phyloP scores from a whole-genome alignment of 2,329 filamentous ascomycete species.

The Talaromyces sp. region DNA sequence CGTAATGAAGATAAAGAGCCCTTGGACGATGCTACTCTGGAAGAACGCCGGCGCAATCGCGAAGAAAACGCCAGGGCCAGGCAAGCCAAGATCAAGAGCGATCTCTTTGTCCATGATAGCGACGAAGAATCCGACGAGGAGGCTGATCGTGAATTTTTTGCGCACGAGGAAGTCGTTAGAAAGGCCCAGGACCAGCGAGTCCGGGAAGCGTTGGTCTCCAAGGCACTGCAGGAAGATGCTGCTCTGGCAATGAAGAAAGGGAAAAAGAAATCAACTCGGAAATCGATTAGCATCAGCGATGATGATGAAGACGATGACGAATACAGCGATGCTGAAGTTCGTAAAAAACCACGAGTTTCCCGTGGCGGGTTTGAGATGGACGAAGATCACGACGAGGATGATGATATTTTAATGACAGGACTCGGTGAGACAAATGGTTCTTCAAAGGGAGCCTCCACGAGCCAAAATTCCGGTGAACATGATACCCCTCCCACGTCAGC shows the following conservation, averaged over 20 bases:
- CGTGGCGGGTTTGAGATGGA: slow-evolving; percentile 12
- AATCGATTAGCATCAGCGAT: slow-evolving; percentile 19
- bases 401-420: slow-evolving; percentile 25
- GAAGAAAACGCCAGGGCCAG: slow-evolving; percentile 70
- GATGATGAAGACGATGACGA: slow-evolving; percentile 13
- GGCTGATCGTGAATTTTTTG: slow-evolving; percentile 69
- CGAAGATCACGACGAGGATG: slow-evolving; percentile 20
- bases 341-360: slow-evolving; percentile 24
- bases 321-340: slow-evolving; percentile 15
- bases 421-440: slow-evolving; percentile 14
- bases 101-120: slow-evolving; percentile 71
- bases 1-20: slow-evolving; percentile 49
- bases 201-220: slow-evolving; percentile 43
- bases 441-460: slow-evolving; percentile 14
- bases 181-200: slow-evolving; percentile 50
- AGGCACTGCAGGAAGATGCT: slow-evolving; percentile 16
- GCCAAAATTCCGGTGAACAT: slow-evolving; percentile 11
- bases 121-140: slow-evolving; percentile 88
- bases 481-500: slow-evolving; percentile 22
- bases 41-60: slow-evolving; percentile 56
- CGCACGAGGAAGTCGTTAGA: slow-evolving; percentile 63
- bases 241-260: slow-evolving; percentile 15
- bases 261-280: slow-evolving; percentile 13
- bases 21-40: slow-evolving; percentile 55
- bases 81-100: slow-evolving; percentile 74